Evolutionary conservation across 768 basidiomycete genomes (phyloP), one percentile per base, ranked within the genome.

Genomic region (Collybiopsis luxurians): DNA sequence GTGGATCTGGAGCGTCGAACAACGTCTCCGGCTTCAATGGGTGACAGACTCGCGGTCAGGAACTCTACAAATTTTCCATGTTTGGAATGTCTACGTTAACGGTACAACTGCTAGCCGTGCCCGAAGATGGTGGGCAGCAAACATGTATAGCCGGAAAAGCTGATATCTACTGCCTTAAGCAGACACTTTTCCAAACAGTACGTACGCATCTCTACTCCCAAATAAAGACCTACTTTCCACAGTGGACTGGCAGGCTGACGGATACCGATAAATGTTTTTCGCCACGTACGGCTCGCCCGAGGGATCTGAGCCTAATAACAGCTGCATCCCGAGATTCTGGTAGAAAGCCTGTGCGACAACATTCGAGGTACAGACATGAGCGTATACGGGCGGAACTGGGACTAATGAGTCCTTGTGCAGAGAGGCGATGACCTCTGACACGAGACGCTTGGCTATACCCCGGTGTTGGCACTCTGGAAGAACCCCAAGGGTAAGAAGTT

Each of bases 401-500:
- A 52, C 23, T 61, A 53, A 55, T 65, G 53, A 26, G 59, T 54
- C 45, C 66, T 43, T 56, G 59, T 17, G 55, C 60, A 63, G 64
- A 57, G 61, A 76, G 61, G 46, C 52, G 0, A 73, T 66, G 28
- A 68, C 65, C 28, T 65, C 67, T 27, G 48, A 56, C 7, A 81
- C 64, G 56, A 83, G 75, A 19, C 68, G 73, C 31, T 72, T 73
- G 10, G 77, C 80, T 36, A 82, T 64, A 36, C 79, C 78, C 34
- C 63, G 63, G 12, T 77, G 67, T 58, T 73, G 79, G 64, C 72
- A 76, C 2, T 70, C 59, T 3, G 80, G 79, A 42, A 75, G 71
- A 15, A 83, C 79, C 31, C 81, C 80, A 2, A 83, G 76, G 1
- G 80, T 80, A 30, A 81, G 77, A 58, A 83, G 76, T 63, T 81